Evolutionary conservation across 306 rosid genomes (phyloP).

Genomic region (Ceratonia siliqua): DNA sequence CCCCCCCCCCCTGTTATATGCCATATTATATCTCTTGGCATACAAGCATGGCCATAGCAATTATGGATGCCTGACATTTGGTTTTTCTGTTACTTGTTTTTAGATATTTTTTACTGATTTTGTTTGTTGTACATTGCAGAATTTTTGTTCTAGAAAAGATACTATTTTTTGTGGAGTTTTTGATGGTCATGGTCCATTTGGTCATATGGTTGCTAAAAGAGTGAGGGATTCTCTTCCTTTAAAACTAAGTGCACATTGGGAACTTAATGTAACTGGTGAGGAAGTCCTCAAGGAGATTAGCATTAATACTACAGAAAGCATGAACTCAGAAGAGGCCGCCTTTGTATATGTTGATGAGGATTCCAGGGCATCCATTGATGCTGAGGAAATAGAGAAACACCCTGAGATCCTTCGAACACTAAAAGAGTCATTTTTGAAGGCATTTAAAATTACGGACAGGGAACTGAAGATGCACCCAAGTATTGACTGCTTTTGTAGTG

Average conservation of each 20-base stretch:
- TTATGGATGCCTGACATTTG: slow-evolving; percentile 22
- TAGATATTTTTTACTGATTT: slow-evolving; percentile 21
- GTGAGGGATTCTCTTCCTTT: slow-evolving; percentile 98
- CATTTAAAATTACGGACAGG: slow-evolving; percentile 87
- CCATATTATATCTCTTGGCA: background rate
- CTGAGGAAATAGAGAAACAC: slow-evolving; percentile 64
- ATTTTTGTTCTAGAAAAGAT: slow-evolving; percentile 79
- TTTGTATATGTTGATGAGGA: slow-evolving; percentile 75
- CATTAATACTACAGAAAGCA: slow-evolving; percentile 61
- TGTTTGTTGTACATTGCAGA: slow-evolving; percentile 51
- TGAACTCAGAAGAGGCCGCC: slow-evolving; percentile 64
- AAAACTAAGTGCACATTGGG: slow-evolving; percentile 88
- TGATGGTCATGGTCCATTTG: slow-evolving; percentile 97
- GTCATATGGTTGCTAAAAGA: slow-evolving; percentile 97
- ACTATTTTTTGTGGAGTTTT: slow-evolving; percentile 96
- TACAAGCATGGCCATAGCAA: background rate
- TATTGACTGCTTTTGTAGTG: slow-evolving; percentile 92
- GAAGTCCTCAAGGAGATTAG: slow-evolving; percentile 75
- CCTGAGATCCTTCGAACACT: slow-evolving; percentile 77
- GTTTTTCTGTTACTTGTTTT: slow-evolving; percentile 2
- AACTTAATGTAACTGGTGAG: slow-evolving; percentile 52
- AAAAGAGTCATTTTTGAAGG: slow-evolving; percentile 81
- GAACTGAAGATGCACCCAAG: slow-evolving; percentile 73
- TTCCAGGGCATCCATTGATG: slow-evolving; percentile 55
- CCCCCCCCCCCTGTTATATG: too few relatives aligned